A percentile compares a stretch with the other conserved stretches of the same genome.
Conservation (phyloP, 441 rosid species). For the Pelargonium myrrhifolium region DNA sequence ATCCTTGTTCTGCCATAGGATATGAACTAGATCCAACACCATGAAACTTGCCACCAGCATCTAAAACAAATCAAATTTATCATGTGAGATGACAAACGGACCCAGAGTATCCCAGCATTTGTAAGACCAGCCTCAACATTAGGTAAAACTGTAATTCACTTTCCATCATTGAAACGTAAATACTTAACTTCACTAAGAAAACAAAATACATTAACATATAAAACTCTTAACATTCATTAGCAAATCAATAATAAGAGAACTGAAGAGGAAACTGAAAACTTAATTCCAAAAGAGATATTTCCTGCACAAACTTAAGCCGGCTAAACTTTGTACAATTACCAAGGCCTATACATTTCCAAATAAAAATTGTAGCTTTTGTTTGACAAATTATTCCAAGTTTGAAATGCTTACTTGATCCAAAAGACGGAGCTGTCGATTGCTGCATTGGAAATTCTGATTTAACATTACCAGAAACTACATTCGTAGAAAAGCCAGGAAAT, state of each 20-base stretch:
- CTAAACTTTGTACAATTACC: no score
- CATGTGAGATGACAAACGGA: conserved; percentile 13
- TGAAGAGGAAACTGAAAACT: not conserved
- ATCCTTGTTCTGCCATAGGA: conserved; percentile 35
- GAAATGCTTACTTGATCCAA: conserved; percentile 34
- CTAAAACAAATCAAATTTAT: conserved; percentile 30
- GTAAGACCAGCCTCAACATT: not conserved
- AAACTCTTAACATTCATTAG: not conserved
- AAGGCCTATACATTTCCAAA: not conserved
- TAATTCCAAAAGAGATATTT: not conserved
- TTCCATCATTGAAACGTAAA: not conserved
- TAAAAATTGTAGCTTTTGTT: not conserved
- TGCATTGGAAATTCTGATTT: conserved; percentile 33
- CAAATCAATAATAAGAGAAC: not conserved
- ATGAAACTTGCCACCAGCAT: conserved; percentile 47
- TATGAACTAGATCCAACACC: conserved; percentile 37
- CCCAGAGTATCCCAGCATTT: not conserved
- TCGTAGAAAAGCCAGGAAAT: conserved; percentile 44
- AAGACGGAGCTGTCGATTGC: conserved; percentile 31
- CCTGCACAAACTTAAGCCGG: no score
- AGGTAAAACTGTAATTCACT: not conserved
- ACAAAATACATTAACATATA: not conserved
- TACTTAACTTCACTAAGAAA: not conserved
- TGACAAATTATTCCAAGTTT: not conserved
- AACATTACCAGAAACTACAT: conserved; percentile 31